Base-by-base conservation (phyloP, 139 green algal genomes). In the Spirogloea muscicola region DNA sequence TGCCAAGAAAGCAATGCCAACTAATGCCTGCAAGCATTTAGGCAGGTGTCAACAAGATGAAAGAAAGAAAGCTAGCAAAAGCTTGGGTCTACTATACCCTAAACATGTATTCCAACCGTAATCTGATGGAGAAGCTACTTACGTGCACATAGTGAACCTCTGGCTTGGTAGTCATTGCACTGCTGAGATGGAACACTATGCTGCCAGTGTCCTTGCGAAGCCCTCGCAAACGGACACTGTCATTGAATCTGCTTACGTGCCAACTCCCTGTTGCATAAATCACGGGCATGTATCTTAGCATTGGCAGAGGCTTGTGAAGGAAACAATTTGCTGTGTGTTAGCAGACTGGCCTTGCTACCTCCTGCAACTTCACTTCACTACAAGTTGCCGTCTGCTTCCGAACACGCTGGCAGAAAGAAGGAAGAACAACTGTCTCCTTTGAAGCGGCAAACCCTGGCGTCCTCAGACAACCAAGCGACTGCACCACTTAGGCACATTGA, bases 171-270 rank as follows among this genome's bases (percentile, higher is more conserved):
- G 72, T 80, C 41, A 25, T 43, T 6, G 21, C 39, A 16, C 18
- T 65, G 55, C 16, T 69, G 3, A 80, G 44, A 43, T 80, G 72
- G 49, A 80, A 80, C 21, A 80, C 65, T 5, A 80, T 80, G 60
- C 55, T 67, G n/a, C 72, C 72, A 9, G 51, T 65, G 3, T 49
- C 16, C 57, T 72, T 63, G 25, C 25, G 65, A 1, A 80, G 60
- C 31, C 58, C 36, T 10, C 46, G 58, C 25, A 67, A 55, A 13
- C 36, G 49, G 33, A 48, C 13, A 2, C 33, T 49, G 25, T 49
- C 33, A 33, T 51, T 66, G 49, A 33, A 55, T 0, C 51, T 3
- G 21, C 25, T 21, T 16, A 73, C 60, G n/a, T 65, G 43, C 72
- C 72, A 73, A 10, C 60, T 80, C n/a, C 60, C 60, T 73, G 72